phyloP scores from a whole-genome alignment of 768 basidiomycete genomes.

The Polyporus arcularius region DNA sequence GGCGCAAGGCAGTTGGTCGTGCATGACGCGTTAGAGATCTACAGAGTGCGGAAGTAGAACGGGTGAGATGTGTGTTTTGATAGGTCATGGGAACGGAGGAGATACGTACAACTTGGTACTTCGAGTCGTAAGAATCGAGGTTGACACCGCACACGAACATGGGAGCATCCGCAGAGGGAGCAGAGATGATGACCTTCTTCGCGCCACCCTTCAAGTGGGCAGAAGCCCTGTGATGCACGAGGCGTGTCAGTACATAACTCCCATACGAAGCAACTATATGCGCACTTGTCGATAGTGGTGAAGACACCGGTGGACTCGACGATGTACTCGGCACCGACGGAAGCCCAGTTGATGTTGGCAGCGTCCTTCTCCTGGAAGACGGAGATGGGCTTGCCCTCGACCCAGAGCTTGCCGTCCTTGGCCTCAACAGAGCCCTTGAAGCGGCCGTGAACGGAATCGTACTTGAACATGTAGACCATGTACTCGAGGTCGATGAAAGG shows the following conservation, averaged over 20 bases:
- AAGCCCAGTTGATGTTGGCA: constrained; percentile 78
- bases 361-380: constrained; percentile 90
- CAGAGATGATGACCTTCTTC: constrained; percentile 99
- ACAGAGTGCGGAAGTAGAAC: constrained; percentile 10
- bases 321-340: constrained; percentile 85
- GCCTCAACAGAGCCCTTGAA: constrained; percentile 83
- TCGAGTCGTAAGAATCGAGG: constrained; percentile 87
- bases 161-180: constrained; percentile 94
- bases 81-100: constrained; percentile 6
- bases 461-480: constrained; percentile 99
- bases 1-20: constrained; percentile 99
- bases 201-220: constrained; percentile 97
- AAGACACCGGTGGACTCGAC: constrained; percentile 99
- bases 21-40: constrained; percentile 99
- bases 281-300: constrained; percentile 89
- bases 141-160: constrained; percentile 97
- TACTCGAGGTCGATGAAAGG: constrained; percentile 97
- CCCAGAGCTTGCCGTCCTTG: constrained; percentile 87
- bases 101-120: constrained; percentile 75
- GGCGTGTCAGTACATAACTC: constrained; percentile 15
- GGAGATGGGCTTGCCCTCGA: constrained; percentile 75
- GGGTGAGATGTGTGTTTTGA: background rate
- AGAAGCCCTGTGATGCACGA: constrained; percentile 56
- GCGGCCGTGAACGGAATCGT: constrained; percentile 89
- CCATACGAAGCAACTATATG: constrained; percentile 8